A percentile compares a stretch with the other conserved stretches of the same genome.
Conservation (phyloP, 139 green algal genomes). For the Micractinium sp. region DNA sequence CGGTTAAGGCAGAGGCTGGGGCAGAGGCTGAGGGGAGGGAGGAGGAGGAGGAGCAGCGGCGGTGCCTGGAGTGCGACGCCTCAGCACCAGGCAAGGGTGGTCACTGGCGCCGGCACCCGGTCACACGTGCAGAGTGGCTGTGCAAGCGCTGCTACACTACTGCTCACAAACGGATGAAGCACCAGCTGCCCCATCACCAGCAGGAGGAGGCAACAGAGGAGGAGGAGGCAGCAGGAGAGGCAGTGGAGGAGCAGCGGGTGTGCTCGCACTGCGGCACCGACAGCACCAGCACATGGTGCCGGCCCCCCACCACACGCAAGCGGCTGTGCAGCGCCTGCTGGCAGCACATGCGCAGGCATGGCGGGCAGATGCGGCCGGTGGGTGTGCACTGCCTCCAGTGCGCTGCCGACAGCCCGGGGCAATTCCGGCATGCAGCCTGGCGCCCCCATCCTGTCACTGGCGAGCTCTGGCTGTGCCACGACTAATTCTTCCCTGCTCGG, state of each 20-base stretch:
- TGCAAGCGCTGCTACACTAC: too few relatives aligned
- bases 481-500: not conserved
- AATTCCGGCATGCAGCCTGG: not conserved
- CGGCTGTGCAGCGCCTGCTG: not conserved
- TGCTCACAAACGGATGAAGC: not conserved
- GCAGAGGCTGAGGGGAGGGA: too few relatives aligned
- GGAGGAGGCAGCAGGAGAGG: not conserved
- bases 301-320: not conserved
- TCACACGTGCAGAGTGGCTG: not conserved
- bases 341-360: not conserved
- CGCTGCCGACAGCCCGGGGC: not conserved
- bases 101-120: too few relatives aligned
- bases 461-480: not conserved
- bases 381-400: not conserved
- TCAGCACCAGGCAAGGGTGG: too few relatives aligned
- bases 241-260: not conserved
- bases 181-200: not conserved
- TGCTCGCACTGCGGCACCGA: not conserved
- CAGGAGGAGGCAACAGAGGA: not conserved
- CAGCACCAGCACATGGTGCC: not conserved
- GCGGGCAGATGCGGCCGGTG: not conserved
- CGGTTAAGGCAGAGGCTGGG: too few relatives aligned
- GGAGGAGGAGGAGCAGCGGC: too few relatives aligned
- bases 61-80: not conserved
- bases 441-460: not conserved